A percentile compares a stretch with the other conserved stretches of the same genome.
Evolutionary conservation across 176 grass and related monocot species (phyloP).

Genomic region (Juncus inflexus): DNA sequence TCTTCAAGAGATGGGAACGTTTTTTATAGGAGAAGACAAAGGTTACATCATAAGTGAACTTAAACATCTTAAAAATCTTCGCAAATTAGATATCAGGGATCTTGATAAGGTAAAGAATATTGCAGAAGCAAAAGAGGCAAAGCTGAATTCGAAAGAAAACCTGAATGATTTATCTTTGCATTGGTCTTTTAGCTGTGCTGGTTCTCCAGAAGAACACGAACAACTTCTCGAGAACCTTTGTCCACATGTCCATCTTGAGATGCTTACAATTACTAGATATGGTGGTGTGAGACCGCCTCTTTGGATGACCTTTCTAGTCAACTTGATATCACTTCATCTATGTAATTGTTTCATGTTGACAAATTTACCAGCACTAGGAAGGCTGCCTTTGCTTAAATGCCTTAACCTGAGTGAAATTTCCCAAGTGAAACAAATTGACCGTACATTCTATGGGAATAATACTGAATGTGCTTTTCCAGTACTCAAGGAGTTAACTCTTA

Average conservation of each 20-base stretch:
- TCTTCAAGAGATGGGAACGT: constrained; percentile 26
- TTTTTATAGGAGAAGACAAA: constrained; percentile 3
- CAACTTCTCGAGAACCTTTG: constrained; percentile 6
- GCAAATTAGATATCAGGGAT: neutral
- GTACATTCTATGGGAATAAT: constrained; percentile 12
- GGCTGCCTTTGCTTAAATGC: constrained; percentile 12
- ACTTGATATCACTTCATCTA: neutral
- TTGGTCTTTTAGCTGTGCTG: neutral
- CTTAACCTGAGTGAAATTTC: neutral
- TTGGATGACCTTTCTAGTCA: constrained; percentile 15
- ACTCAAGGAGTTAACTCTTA: constrained; percentile 3
- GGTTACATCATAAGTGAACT: constrained; percentile 25
- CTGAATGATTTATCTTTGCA: neutral
- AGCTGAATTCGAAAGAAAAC: too few species aligned
- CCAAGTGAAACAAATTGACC: neutral
- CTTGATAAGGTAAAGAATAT: constrained; percentile 34
- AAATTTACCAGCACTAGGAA: constrained; percentile 15
- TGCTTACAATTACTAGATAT: neutral
- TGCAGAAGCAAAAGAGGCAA: too few species aligned
- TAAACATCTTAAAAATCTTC: constrained; percentile 1
- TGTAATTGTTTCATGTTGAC: neutral
- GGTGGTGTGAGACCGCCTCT: constrained; percentile 4
- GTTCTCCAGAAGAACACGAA: constrained; percentile 10
- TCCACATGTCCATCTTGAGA: constrained; percentile 14
- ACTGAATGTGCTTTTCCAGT: neutral